These are phyloP conservation scores for Lagenidium giganteum DNA, from an alignment of 352 stramenopile genomes.

Conservation along the genomic window DNA sequence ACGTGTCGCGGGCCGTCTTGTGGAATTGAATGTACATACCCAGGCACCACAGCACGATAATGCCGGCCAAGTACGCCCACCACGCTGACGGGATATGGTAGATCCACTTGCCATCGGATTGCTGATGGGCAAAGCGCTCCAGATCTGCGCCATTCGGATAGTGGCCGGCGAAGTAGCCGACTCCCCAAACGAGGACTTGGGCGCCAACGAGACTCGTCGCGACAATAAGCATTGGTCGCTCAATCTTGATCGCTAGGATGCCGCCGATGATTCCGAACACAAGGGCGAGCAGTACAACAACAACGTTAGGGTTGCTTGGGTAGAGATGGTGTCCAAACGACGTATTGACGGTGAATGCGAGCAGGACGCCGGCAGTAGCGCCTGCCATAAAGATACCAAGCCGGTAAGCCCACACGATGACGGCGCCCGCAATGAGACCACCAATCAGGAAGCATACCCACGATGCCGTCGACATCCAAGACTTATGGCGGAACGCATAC, in stretches of 20 bases:
- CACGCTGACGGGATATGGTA: slow-evolving; percentile 28
- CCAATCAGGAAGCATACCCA: slow-evolving; percentile 49
- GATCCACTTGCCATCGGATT: slow-evolving; percentile 14
- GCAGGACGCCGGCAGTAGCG: slow-evolving; percentile 38
- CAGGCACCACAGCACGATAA: slow-evolving; percentile 23
- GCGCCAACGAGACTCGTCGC: slow-evolving; percentile 28
- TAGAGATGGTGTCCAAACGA: slow-evolving; percentile 43
- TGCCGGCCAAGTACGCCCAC: slow-evolving; percentile 35
- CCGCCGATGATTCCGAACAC: slow-evolving; percentile 24
- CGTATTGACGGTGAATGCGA: slow-evolving; percentile 47
- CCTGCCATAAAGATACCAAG: slow-evolving; percentile 45
- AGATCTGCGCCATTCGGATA: slow-evolving; percentile 31
- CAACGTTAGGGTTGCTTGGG: slow-evolving; percentile 37
- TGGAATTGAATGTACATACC: slow-evolving; percentile 27
- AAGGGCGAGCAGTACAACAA: too few relatives aligned
- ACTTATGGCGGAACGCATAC: too few relatives aligned
- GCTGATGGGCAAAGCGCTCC: slow-evolving; percentile 18
- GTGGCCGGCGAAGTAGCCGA: slow-evolving; percentile 35
- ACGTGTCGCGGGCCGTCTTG: slow-evolving; percentile 16
- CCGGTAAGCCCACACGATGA: slow-evolving; percentile 45
- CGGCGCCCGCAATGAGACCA: slow-evolving; percentile 27
- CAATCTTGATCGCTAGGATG: slow-evolving; percentile 21
- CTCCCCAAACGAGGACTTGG: slow-evolving; percentile 22
- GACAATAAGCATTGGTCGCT: slow-evolving; percentile 26
- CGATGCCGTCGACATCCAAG: slow-evolving; percentile 51